Conservation (phyloP, 2,329 filamentous ascomycete genomes). For the Bisporella sp. region DNA sequence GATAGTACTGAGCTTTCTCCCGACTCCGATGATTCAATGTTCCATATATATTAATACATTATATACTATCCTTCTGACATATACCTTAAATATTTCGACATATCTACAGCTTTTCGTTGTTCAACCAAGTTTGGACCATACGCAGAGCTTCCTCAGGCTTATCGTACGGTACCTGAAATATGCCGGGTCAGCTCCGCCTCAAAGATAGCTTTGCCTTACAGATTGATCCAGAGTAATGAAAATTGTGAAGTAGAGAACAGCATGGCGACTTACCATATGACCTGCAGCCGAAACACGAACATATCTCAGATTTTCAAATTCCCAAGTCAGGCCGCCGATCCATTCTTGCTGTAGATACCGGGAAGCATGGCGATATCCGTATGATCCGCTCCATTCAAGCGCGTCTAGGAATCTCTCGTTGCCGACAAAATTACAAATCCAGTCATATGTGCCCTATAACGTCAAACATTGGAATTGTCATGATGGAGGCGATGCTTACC, state of each 20-base stretch:
- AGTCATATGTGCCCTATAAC: conserved; percentile 14
- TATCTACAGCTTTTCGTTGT: conserved; percentile 5
- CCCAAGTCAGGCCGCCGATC: conserved; percentile 16
- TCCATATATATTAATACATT: too few relatives aligned
- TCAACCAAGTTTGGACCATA: conserved; percentile 15
- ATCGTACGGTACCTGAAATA: conserved; percentile 12
- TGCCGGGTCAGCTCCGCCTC: background rate
- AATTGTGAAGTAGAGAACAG: too few relatives aligned
- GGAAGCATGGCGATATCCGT: conserved; percentile 15
- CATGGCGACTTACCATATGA: conserved; percentile 11
- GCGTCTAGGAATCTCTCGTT: conserved; percentile 16
- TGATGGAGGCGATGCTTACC: background rate
- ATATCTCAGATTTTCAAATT: conserved; percentile 15
- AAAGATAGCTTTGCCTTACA: too few relatives aligned
- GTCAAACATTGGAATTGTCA: background rate
- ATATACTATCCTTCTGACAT: too few relatives aligned
- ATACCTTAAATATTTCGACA: too few relatives aligned
- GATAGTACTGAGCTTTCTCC: too few relatives aligned
- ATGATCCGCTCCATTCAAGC: conserved; percentile 14
- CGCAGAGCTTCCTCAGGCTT: conserved; percentile 15
- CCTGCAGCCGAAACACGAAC: conserved; percentile 15
- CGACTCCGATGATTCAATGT: too few relatives aligned
- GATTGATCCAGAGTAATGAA: too few relatives aligned
- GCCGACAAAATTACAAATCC: conserved; percentile 19
- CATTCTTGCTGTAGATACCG: conserved; percentile 15